phyloP scores from a whole-genome alignment of 139 green algal genomes.

The Tetraselmis chui region DNA sequence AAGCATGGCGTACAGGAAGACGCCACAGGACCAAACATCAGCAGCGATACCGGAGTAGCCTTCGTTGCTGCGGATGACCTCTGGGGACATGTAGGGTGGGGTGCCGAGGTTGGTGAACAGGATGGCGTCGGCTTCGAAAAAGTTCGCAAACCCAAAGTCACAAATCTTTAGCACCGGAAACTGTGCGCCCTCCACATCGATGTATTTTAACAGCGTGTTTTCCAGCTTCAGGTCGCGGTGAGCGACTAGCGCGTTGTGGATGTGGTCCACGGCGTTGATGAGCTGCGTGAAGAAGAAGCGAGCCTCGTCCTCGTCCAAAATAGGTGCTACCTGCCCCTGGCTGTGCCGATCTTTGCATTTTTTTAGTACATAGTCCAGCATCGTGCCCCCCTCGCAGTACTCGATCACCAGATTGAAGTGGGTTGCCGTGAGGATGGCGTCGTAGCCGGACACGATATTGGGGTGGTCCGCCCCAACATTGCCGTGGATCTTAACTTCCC shows the following conservation, averaged over 20 bases:
- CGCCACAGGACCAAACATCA: conserved; percentile 75
- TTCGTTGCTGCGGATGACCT: conserved; percentile 23
- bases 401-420: background rate
- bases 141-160: conserved; percentile 28
- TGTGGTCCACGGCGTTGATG: background rate
- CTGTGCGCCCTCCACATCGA: conserved; percentile 3
- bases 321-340: conserved; percentile 21
- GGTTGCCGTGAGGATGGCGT: background rate
- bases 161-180: conserved; percentile 25
- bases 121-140: background rate
- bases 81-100: conserved; percentile 55
- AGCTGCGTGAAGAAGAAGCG: background rate
- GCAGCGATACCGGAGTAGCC: conserved; percentile 41
- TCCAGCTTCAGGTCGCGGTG: conserved; percentile 45
- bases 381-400: background rate
- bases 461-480: background rate
- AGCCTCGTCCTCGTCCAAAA: background rate
- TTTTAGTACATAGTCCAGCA: background rate
- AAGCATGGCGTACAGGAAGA: conserved; percentile 74
- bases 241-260: conserved; percentile 22
- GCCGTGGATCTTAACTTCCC: background rate
- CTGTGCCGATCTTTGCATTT: background rate
- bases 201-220: conserved; percentile 38
- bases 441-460: background rate
- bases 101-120: conserved; percentile 54